A percentile compares a stretch with the other conserved stretches of the same genome.
Evolutionary conservation across 768 basidiomycete species (phyloP).

Genomic region (Termitomyces titanicus): DNA sequence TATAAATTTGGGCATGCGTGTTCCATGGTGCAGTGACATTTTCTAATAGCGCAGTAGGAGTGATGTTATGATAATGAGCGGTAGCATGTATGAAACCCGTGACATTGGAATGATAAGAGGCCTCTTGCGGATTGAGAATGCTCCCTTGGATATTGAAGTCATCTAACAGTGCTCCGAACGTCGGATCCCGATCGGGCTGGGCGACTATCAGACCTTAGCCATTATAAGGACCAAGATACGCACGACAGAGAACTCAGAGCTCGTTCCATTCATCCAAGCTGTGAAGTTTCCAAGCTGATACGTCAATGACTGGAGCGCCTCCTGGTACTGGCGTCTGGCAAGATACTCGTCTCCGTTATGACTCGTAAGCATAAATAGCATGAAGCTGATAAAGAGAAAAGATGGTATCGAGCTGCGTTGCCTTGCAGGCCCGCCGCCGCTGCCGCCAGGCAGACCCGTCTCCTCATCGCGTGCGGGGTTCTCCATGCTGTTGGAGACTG

Average conservation of each 20-base stretch:
- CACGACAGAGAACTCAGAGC: slow-evolving; percentile 65
- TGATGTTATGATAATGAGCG: slow-evolving; percentile 61
- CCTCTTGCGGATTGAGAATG: slow-evolving; percentile 37
- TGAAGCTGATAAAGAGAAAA: slow-evolving; percentile 68
- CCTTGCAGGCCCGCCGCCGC: slow-evolving; percentile 29
- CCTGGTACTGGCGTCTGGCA: slow-evolving; percentile 60
- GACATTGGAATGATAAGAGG: slow-evolving; percentile 70
- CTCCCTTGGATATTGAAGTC: slow-evolving; percentile 43
- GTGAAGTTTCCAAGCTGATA: slow-evolving; percentile 71
- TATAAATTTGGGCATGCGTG: slow-evolving; percentile 43
- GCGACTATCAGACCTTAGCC: slow-evolving; percentile 1
- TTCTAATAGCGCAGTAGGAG: slow-evolving; percentile 36
- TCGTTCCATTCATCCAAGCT: slow-evolving; percentile 68
- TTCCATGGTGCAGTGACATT: slow-evolving; percentile 47
- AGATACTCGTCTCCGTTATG: slow-evolving; percentile 67
- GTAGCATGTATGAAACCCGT: slow-evolving; percentile 77
- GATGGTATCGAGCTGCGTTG: slow-evolving; percentile 65
- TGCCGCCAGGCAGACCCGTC: slow-evolving; percentile 27
- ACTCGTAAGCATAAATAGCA: slow-evolving; percentile 78
- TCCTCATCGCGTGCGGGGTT: slow-evolving; percentile 34
- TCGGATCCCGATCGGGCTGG: slow-evolving; percentile 45
- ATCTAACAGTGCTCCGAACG: slow-evolving; percentile 44
- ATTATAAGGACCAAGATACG: neutral
- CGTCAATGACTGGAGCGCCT: slow-evolving; percentile 53
- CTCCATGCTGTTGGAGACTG: slow-evolving; percentile 22